Percentiles rank a stretch among this genome's conserved stretches.
These are phyloP conservation scores for Stereocaulon alpinum DNA, from an alignment of 495 filamentous ascomycete species.

Conservation along the genomic window DNA sequence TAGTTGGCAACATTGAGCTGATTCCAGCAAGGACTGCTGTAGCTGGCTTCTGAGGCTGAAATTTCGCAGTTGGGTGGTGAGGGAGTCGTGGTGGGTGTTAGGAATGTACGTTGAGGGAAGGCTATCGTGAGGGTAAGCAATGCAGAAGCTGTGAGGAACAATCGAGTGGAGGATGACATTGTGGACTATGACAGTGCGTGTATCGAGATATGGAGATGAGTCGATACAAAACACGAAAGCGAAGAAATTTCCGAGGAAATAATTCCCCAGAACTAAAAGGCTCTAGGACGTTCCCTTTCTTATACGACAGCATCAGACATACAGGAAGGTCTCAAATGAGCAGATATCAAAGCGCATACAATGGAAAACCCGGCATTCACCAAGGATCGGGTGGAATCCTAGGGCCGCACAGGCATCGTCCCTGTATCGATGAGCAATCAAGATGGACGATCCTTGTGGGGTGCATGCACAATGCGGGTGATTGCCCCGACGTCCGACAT, in stretches of 20 bases:
- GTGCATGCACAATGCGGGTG: not conserved
- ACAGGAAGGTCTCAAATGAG: not conserved
- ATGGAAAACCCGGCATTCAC: not conserved
- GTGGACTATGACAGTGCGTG: no score
- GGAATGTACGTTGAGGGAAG: not conserved
- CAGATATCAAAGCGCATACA: not conserved
- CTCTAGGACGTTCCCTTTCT: not conserved
- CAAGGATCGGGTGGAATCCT: no score
- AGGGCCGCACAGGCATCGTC: not conserved
- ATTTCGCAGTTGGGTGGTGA: not conserved
- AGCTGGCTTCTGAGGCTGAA: not conserved
- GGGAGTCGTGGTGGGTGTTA: not conserved
- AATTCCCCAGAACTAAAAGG: not conserved
- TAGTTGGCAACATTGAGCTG: not conserved
- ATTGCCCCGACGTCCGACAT: not conserved
- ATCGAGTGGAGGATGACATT: not conserved
- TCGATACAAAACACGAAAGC: not conserved
- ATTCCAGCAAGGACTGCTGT: constrained; percentile 4
- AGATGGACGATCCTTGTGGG: not conserved
- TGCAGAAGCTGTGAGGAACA: not conserved
- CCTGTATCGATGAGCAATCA: not conserved
- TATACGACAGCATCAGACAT: not conserved
- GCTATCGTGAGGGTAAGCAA: not conserved
- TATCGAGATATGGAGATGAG: not conserved
- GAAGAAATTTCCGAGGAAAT: not conserved